Evolutionary conservation across 345 rosid species (phyloP).

Genomic region (Corchorus olitorius): DNA sequence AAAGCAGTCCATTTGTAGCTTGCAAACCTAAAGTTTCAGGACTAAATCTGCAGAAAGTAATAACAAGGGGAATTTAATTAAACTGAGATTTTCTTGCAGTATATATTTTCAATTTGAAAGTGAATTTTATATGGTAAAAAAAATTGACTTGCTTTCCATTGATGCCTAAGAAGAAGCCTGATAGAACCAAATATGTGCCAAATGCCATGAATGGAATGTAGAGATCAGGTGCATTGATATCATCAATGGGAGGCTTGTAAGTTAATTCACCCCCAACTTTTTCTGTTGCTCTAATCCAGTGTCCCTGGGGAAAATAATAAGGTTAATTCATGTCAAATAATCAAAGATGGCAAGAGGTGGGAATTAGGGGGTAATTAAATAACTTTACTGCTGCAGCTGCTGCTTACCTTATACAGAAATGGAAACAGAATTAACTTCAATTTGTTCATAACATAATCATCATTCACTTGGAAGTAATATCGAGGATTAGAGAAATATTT

Average conservation of each 20-base stretch:
- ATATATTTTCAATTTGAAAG: no score
- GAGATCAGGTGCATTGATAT: slow-evolving; percentile 68
- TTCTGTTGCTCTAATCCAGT: slow-evolving; percentile 64
- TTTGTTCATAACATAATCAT: slow-evolving; percentile 71
- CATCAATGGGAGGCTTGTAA: slow-evolving; percentile 61
- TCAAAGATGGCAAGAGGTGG: neutral
- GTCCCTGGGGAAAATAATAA: slow-evolving; percentile 43
- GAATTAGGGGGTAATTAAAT: neutral
- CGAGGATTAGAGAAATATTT: slow-evolving; percentile 69
- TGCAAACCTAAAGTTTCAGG: slow-evolving; percentile 34
- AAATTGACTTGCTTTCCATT: slow-evolving; percentile 52
- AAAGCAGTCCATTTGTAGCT: slow-evolving; percentile 24
- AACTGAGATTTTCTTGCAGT: no score
- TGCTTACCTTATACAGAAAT: slow-evolving; percentile 60
- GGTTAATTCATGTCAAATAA: neutral
- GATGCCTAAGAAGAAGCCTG: slow-evolving; percentile 60
- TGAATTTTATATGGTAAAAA: no score
- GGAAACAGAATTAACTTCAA: slow-evolving; percentile 64
- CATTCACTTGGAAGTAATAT: slow-evolving; percentile 73
- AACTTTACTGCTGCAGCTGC: slow-evolving; percentile 5
- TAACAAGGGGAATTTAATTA: neutral
- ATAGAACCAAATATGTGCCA: slow-evolving; percentile 60
- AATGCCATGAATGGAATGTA: slow-evolving; percentile 72
- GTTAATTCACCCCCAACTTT: slow-evolving; percentile 65
- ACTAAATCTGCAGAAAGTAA: slow-evolving; percentile 28